Conservation (phyloP, 2,329 filamentous ascomycete genomes). For the Colletotrichum cuscutae region DNA sequence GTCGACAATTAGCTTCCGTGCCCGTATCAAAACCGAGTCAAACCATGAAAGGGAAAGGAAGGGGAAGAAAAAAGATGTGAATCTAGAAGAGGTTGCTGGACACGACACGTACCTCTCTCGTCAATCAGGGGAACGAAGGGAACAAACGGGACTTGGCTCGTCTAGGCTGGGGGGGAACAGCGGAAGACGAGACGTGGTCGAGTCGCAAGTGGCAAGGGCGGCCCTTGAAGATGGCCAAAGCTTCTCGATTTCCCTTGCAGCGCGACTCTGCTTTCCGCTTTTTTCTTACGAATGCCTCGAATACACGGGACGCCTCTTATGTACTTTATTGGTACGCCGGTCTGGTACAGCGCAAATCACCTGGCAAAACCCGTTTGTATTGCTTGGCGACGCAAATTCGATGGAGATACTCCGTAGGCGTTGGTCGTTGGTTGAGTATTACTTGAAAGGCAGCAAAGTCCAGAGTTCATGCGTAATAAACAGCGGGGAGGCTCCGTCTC, state of each 20-base stretch:
- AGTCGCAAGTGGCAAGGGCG: constrained; percentile 34
- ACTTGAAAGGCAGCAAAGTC: constrained; percentile 2
- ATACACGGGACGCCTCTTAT: not conserved
- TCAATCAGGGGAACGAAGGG: constrained; percentile 31
- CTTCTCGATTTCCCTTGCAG: constrained; percentile 10
- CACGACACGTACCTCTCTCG: constrained; percentile 17
- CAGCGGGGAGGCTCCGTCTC: constrained; percentile 31
- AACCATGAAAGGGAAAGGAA: not conserved
- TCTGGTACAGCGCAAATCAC: not conserved
- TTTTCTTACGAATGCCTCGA: not conserved
- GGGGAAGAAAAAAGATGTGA: not conserved
- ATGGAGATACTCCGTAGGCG: not conserved
- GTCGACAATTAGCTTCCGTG: constrained; percentile 17
- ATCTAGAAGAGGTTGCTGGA: not conserved
- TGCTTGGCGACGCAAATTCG: constrained; percentile 18
- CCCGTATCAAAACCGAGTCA: not conserved
- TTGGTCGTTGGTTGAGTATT: not conserved
- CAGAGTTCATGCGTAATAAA: constrained; percentile 27
- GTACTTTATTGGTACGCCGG: not conserved
- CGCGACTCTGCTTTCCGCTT: not conserved
- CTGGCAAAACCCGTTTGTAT: not conserved
- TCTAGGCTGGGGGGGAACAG: constrained; percentile 13
- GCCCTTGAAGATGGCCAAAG: constrained; percentile 33
- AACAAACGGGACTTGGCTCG: constrained; percentile 5
- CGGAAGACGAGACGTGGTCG: constrained; percentile 32